These are phyloP conservation scores for Cladosporium colombiae DNA, from an alignment of 2,329 filamentous ascomycete genomes.

Conservation along the genomic window DNA sequence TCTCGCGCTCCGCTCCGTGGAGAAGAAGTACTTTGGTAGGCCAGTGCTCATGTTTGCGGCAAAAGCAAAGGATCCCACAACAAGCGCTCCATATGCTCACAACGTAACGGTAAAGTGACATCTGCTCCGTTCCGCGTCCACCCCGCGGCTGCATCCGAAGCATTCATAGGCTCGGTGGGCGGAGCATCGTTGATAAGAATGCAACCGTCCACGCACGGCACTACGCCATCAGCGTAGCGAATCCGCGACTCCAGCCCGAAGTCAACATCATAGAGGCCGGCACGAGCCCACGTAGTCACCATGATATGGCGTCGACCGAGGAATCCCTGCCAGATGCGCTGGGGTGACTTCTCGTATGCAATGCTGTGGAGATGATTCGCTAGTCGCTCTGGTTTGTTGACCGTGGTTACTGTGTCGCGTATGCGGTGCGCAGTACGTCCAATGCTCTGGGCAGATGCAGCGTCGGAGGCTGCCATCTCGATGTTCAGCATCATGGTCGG, in stretches of 20 bases:
- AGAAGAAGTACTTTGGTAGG: neutral
- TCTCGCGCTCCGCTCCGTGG: neutral
- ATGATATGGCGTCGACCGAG: constrained; percentile 13
- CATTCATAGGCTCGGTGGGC: neutral
- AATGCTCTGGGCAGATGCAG: neutral
- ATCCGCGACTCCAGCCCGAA: constrained; percentile 13
- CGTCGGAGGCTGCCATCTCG: constrained; percentile 17
- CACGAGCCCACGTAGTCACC: constrained; percentile 19
- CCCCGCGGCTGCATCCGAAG: neutral
- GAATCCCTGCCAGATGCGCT: constrained; percentile 19
- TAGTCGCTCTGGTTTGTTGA: constrained; percentile 3
- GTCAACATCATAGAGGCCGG: constrained; percentile 16
- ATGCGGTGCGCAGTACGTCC: neutral
- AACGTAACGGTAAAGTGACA: constrained; percentile 7
- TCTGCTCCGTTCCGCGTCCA: constrained; percentile 19
- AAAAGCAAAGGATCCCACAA: constrained; percentile 14
- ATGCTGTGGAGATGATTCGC: constrained; percentile 17
- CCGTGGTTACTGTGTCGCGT: neutral
- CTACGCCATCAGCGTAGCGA: constrained; percentile 16
- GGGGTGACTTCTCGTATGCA: constrained; percentile 19
- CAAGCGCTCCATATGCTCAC: constrained; percentile 18
- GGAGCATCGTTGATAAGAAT: constrained; percentile 15
- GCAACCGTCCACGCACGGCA: constrained; percentile 17
- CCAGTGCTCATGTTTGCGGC: constrained; percentile 1
- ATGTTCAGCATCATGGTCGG: constrained; percentile 21